Conservation (phyloP, 257 asterid genomes). For the Salvia splendens region DNA sequence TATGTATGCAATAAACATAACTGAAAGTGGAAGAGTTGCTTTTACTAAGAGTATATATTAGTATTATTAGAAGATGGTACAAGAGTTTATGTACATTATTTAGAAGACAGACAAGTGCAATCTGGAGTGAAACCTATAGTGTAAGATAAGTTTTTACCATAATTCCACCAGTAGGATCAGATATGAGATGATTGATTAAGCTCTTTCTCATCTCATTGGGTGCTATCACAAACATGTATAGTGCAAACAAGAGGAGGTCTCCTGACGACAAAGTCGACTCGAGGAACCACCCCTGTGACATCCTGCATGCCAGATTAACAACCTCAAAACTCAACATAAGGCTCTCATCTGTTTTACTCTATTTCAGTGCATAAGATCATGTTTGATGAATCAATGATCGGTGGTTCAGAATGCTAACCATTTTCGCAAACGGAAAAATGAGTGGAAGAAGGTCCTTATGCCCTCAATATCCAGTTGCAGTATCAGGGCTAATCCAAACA, state of each 20-base stretch:
- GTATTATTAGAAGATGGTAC: constrained; percentile 10
- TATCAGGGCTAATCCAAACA: constrained; percentile 95
- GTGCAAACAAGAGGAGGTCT: constrained; percentile 81
- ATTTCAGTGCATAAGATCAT: not conserved
- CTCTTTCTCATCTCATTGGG: constrained; percentile 90
- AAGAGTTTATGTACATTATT: constrained; percentile 24
- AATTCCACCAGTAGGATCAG: constrained; percentile 92
- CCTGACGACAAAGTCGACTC: constrained; percentile 87
- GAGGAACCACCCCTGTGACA: constrained; percentile 98
- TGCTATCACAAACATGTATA: constrained; percentile 90
- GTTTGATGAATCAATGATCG: not conserved
- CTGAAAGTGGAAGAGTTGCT: constrained; percentile 4
- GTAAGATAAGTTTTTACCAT: constrained; percentile 85
- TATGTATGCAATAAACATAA: not conserved
- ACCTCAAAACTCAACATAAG: not conserved
- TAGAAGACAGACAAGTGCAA: constrained; percentile 14
- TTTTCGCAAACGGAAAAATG: constrained; percentile 83
- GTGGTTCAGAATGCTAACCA: constrained; percentile 44
- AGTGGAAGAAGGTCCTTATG: constrained; percentile 77
- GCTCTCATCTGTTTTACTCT: not conserved
- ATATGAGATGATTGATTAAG: constrained; percentile 83
- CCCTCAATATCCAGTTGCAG: constrained; percentile 84
- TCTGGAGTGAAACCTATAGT: constrained; percentile 32
- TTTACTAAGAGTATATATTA: not conserved
- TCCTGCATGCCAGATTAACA: constrained; percentile 74